Evolutionary conservation across 2,329 filamentous ascomycete species (phyloP).

Genomic region (Penicillium sp.): DNA sequence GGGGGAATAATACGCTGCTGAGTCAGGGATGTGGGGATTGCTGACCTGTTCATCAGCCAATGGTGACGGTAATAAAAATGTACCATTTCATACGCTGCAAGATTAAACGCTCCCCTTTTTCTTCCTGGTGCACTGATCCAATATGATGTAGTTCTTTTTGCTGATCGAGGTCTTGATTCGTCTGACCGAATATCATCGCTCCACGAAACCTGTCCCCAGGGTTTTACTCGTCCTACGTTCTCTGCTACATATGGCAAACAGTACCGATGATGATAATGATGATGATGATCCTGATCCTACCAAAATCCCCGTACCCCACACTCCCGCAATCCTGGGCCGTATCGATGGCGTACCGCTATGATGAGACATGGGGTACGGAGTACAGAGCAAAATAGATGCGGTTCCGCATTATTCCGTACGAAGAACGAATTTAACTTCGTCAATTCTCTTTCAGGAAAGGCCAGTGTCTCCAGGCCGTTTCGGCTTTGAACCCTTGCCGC

Average conservation of each 20-base stretch:
- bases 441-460: neutral
- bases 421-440: neutral
- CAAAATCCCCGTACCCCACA: constrained; percentile 19
- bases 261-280: no score
- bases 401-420: neutral
- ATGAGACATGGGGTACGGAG: neutral
- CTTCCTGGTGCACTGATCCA: neutral
- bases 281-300: constrained; percentile 9
- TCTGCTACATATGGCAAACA: neutral
- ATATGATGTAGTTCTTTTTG: neutral
- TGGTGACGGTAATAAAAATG: neutral
- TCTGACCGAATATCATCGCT: neutral
- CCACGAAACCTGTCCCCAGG: neutral
- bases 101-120: constrained; percentile 2
- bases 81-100: constrained; percentile 1
- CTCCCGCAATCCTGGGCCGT: constrained; percentile 3
- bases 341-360: neutral
- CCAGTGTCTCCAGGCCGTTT: neutral
- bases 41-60: constrained; percentile 7
- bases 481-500: neutral
- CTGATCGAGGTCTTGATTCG: neutral
- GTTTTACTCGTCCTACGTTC: neutral
- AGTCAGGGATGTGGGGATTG: constrained; percentile 9
- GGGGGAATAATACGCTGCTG: constrained; percentile 7
- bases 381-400: neutral